phyloP scores from a whole-genome alignment of 2,329 filamentous ascomycete species.

The Colletotrichum sp. region DNA sequence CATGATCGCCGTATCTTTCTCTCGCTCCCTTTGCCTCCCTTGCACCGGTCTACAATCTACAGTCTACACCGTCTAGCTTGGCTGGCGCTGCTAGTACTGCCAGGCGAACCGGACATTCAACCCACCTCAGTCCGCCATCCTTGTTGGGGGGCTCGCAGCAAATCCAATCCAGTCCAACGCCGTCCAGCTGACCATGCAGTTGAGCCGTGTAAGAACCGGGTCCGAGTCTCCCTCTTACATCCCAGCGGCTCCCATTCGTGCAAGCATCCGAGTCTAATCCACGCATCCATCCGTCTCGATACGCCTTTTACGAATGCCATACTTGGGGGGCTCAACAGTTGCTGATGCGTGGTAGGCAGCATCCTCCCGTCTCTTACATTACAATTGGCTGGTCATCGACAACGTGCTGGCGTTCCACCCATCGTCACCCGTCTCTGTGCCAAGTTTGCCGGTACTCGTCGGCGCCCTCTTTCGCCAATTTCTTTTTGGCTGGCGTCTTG shows the following conservation, averaged over 20 bases:
- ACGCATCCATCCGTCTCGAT: not conserved
- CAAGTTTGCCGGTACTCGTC: not conserved
- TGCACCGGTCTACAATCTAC: not conserved
- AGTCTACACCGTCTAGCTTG: not conserved
- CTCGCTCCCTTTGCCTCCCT: not conserved
- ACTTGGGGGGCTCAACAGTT: not conserved
- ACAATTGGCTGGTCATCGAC: not conserved
- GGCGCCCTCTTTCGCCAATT: not conserved
- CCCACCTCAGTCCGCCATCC: not conserved
- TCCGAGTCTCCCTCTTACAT: not conserved
- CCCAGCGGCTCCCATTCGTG: not conserved
- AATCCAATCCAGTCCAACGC: not conserved
- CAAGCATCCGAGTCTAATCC: not conserved
- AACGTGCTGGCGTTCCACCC: not conserved
- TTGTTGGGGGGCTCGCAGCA: not conserved
- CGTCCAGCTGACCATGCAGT: not conserved
- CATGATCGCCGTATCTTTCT: not conserved
- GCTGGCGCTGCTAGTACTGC: not conserved
- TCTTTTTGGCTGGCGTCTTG: not conserved
- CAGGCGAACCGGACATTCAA: conserved; percentile 5
- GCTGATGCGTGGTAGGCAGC: not conserved
- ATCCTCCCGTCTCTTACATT: not conserved
- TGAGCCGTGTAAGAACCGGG: not conserved
- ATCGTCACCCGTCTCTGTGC: not conserved
- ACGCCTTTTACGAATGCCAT: not conserved